Evolutionary conservation across 768 basidiomycete species (phyloP), one percentile per base, ranked within the genome.

Genomic region (Royoungia palumana): DNA sequence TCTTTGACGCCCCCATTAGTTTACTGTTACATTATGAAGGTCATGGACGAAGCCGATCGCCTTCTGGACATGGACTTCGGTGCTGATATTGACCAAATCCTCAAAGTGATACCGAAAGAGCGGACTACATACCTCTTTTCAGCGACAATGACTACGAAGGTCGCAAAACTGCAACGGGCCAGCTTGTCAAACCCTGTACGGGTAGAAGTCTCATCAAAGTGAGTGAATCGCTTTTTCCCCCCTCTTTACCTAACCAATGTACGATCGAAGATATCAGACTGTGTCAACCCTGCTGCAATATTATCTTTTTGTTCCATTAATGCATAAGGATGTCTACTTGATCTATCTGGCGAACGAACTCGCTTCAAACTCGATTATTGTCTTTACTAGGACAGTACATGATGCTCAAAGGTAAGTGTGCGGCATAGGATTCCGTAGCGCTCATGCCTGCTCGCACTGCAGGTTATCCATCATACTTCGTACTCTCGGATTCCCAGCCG

Each of bases 121-220:
- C 81, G 96, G 11, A 89, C 87, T 25, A 99, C 96, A 3, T 97
- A 93, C 64, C 79, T 99, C 2, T 99, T 94, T 73, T 97, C 95
- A 12, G 96, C 95, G 6, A 98, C 95, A 19, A 98, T 99, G 95
- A 95, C 96, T 11, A 93, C 92, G 13, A 98, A 97, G 71, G 93
- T 99, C 4, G 92, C 89, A 11, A 97, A 97, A 69, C 75, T 99
- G 11, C 95, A 98, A 66, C 73, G 95, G 45, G 94, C 96, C 27
- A 94, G 91, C 74, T 74, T 98, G 62, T 80, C 81, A 27, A 94
- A 95, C 63, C 96, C 96, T n/a, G 82, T 94, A 21, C 80, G 88
- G 56, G 83, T 98, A 2, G 94, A 98, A 67, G 92, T 97, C 3
- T 87, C 89, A 7, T 80, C 87, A 62, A 97, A 95, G 94, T 94